Percentiles rank a stretch among this genome's conserved stretches.
phyloP scores from a whole-genome alignment of 1,284 basidiomycete species.

The Moesziomyces parantarcticus region DNA sequence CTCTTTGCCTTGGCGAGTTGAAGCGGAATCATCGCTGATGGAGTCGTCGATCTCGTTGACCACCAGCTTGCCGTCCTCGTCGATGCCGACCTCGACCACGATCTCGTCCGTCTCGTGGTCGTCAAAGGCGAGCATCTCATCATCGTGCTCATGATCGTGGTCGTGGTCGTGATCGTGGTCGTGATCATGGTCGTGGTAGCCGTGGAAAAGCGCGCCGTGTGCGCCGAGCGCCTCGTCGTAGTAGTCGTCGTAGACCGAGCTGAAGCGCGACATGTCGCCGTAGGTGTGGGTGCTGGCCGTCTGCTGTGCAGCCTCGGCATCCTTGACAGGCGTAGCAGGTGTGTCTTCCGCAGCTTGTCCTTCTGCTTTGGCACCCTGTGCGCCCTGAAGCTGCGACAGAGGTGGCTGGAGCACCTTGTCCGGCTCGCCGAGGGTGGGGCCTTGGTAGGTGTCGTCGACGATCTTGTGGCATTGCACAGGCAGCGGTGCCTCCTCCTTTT shows the following conservation, averaged over 20 bases:
- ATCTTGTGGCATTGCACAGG: constrained; percentile 38
- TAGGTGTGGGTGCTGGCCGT: constrained; percentile 30
- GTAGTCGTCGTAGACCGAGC: constrained; percentile 45
- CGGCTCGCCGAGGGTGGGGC: constrained; percentile 30
- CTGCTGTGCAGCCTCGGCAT: not conserved
- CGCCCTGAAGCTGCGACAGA: constrained; percentile 5
- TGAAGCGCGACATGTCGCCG: constrained; percentile 42
- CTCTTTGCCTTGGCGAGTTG: constrained; percentile 3
- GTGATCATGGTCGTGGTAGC: constrained; percentile 11
- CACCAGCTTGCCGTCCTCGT: constrained; percentile 21
- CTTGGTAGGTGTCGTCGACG: constrained; percentile 32
- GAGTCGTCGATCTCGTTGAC: constrained; percentile 15
- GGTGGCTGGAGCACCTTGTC: constrained; percentile 6
- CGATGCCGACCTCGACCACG: constrained; percentile 20
- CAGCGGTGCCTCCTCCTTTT: constrained; percentile 39
- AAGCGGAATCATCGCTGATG: not conserved
- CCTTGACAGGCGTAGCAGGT: not conserved
- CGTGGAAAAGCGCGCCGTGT: constrained; percentile 14
- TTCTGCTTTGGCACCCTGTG: not conserved
- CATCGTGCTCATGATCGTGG: constrained; percentile 2
- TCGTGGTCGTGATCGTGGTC: constrained; percentile 1
- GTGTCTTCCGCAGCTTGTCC: not conserved
- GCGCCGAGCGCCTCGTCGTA: constrained; percentile 44
- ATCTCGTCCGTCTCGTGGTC: constrained; percentile 15
- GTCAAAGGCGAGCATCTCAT: not conserved